These are phyloP conservation scores for Trapa bicornis DNA, from an alignment of 345 rosid genomes.

Conservation along the genomic window DNA sequence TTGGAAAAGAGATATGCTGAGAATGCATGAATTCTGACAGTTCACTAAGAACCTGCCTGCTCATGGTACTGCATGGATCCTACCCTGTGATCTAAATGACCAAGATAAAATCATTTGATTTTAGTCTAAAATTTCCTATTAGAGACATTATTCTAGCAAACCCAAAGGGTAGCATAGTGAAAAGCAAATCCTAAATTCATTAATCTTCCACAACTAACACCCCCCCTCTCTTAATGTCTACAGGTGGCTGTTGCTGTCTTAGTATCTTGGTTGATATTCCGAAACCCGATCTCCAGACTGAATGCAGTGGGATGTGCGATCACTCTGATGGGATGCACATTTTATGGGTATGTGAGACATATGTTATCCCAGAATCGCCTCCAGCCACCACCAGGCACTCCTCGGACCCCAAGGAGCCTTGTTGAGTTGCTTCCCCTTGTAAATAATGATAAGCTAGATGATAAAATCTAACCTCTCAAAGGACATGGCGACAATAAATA, in stretches of 20 bases:
- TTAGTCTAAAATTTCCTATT: neutral
- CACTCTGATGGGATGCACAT: slow-evolving; percentile 86
- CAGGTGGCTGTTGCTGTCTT: slow-evolving; percentile 96
- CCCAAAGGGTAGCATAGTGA: neutral
- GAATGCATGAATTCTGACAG: neutral
- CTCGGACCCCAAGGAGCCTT: slow-evolving; percentile 63
- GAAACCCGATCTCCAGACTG: slow-evolving; percentile 73
- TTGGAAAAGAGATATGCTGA: neutral
- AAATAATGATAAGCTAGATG: slow-evolving; percentile 69
- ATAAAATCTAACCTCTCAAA: slow-evolving; percentile 37
- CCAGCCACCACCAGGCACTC: slow-evolving; percentile 55
- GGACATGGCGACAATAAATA: neutral
- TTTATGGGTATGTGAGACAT: slow-evolving; percentile 90
- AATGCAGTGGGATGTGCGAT: slow-evolving; percentile 92
- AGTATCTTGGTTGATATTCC: slow-evolving; percentile 88
- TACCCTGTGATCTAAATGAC: neutral
- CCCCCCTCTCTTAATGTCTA: neutral
- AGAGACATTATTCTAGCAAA: neutral
- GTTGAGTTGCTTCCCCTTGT: slow-evolving; percentile 86
- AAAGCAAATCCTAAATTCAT: neutral
- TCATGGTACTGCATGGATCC: neutral
- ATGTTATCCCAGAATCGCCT: slow-evolving; percentile 53
- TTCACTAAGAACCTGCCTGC: neutral
- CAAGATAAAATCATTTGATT: neutral
- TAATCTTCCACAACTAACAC: neutral